Conservation (phyloP, 1,284 basidiomycete species). For the Heterobasidion parviporum region DNA sequence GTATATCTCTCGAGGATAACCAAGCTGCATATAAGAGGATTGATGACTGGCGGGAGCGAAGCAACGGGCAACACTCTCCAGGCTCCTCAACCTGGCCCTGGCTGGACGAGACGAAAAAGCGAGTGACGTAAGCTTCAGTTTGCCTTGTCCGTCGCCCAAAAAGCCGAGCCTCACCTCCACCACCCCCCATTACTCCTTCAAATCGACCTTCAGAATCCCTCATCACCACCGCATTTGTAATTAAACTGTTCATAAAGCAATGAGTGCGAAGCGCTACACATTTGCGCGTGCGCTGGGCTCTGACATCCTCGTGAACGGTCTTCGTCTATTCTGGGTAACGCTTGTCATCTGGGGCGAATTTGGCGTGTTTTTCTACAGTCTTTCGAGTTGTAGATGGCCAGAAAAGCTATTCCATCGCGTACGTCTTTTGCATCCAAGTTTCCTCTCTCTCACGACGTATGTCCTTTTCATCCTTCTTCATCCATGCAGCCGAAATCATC, state of each 20-base stretch:
- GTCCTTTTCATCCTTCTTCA: background rate
- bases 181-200: background rate
- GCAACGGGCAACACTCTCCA: too few species aligned
- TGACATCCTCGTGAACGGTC: conserved; percentile 1
- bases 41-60: too few species aligned
- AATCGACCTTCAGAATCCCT: background rate
- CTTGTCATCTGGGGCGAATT: conserved; percentile 5
- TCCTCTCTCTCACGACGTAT: background rate
- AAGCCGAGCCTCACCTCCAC: background rate
- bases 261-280: background rate
- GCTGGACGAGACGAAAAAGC: too few species aligned
- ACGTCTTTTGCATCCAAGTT: background rate
- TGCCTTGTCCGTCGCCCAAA: too few species aligned
- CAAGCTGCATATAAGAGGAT: too few species aligned
- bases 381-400: conserved; percentile 5
- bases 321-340: conserved; percentile 5
- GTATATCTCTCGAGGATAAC: too few species aligned
- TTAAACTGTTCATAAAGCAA: background rate
- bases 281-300: background rate
- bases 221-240: background rate
- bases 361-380: conserved; percentile 3
- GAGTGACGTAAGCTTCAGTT: too few species aligned
- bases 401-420: background rate
- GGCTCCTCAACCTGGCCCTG: too few species aligned
- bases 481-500: conserved; percentile 6